Conservation (phyloP, 2,329 filamentous ascomycete genomes). For the Mariannaea elegans region DNA sequence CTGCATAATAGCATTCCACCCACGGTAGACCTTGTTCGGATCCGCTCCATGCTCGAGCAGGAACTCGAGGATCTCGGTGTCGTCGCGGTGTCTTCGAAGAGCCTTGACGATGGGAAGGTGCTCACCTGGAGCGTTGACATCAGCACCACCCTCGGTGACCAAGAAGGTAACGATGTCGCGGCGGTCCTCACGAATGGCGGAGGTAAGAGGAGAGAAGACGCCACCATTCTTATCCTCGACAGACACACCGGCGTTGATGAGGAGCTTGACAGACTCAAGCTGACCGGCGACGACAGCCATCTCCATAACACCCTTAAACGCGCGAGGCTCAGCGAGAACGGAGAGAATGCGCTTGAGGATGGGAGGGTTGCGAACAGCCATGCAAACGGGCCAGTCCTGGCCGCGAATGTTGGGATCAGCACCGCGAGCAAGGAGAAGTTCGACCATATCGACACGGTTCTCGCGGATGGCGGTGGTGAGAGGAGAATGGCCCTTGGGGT, state of each 20-base stretch:
- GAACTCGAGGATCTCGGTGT: conserved; percentile 69
- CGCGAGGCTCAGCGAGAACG: conserved; percentile 64
- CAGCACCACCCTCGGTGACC: conserved; percentile 68
- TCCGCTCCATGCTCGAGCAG: conserved; percentile 71
- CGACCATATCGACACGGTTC: conserved; percentile 66
- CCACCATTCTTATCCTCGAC: conserved; percentile 78
- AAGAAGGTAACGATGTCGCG: conserved; percentile 69
- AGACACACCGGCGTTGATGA: conserved; percentile 70
- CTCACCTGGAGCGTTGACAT: conserved; percentile 74
- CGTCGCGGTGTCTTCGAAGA: conserved; percentile 64
- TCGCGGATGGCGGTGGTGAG: conserved; percentile 73
- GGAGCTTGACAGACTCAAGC: conserved; percentile 72
- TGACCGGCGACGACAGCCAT: conserved; percentile 73
- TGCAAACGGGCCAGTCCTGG: conserved; percentile 75
- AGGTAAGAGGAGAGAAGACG: conserved; percentile 75
- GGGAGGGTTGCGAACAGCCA: conserved; percentile 69
- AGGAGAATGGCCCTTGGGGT: conserved; percentile 65
- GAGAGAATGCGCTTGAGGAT: conserved; percentile 68
- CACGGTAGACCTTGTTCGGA: conserved; percentile 73
- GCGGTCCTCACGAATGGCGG: conserved; percentile 70
- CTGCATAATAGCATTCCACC: conserved; percentile 73
- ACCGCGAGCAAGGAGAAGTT: conserved; percentile 64
- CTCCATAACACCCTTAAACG: conserved; percentile 73
- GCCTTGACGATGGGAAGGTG: conserved; percentile 77
- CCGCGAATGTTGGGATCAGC: conserved; percentile 71